phyloP scores from a whole-genome alignment of 495 filamentous ascomycete species.

The Emericellopsis terricola region DNA sequence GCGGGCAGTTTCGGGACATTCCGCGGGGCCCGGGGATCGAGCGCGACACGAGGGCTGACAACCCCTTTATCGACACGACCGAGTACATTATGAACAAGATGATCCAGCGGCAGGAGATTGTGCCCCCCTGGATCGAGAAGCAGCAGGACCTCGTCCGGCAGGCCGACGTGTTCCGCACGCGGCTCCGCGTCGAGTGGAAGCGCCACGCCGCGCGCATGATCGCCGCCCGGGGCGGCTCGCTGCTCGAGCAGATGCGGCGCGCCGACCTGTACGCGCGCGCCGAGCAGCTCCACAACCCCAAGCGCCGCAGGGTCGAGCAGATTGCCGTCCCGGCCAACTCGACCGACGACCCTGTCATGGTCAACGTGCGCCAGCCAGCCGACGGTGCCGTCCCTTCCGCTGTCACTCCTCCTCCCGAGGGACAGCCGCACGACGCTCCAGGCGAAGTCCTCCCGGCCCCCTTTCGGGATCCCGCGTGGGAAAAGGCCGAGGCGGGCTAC shows the following conservation, averaged over 20 bases:
- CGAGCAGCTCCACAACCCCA: conserved; percentile 41
- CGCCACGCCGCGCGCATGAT: conserved; percentile 70
- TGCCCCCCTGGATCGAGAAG: conserved; percentile 87
- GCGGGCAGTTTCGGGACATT: conserved; percentile 82
- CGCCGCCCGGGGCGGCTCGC: conserved; percentile 55
- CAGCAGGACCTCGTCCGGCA: conserved; percentile 75
- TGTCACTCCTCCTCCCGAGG: conserved; percentile 5
- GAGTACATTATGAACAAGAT: conserved; percentile 99
- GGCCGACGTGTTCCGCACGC: conserved; percentile 47
- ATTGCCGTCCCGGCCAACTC: conserved; percentile 28
- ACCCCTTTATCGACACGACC: conserved; percentile 87
- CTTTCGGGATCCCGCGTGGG: conserved; percentile 50
- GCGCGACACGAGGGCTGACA: conserved; percentile 63
- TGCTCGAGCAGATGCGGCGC: conserved; percentile 57
- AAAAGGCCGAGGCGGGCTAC: conserved; percentile 56
- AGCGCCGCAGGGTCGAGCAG: conserved; percentile 23
- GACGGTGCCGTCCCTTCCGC: conserved; percentile 4
- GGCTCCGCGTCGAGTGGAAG: conserved; percentile 72
- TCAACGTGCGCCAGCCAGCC: conserved; percentile 19
- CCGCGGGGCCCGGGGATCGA: conserved; percentile 63
- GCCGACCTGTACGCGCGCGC: conserved; percentile 59
- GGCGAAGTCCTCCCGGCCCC: conserved; percentile 19
- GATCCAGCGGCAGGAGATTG: conserved; percentile 81
- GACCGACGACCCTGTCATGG: conserved; percentile 29
- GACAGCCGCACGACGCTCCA: conserved; percentile 1